Conservation (phyloP, 2,329 filamentous ascomycete genomes). For the Geoglossum cookeanum region DNA sequence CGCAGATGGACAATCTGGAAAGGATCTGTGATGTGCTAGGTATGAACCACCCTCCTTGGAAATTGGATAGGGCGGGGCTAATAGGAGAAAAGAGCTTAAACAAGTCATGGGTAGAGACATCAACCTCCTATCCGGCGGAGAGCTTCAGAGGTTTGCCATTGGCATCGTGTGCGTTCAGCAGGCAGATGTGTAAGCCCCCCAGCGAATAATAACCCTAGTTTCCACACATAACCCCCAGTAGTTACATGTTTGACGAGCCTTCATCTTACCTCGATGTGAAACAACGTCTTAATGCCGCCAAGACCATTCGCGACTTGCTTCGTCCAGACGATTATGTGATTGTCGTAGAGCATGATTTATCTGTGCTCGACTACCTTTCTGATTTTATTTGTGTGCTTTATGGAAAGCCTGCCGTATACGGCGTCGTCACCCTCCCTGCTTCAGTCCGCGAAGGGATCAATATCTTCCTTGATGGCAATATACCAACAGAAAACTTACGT, state of each 20-base stretch:
- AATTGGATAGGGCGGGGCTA: not conserved
- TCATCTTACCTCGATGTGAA: constrained; percentile 99
- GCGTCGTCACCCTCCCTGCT: constrained; percentile 87
- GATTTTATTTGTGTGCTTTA: constrained; percentile 98
- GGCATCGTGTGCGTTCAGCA: constrained; percentile 89
- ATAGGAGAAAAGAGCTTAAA: constrained; percentile 41
- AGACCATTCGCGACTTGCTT: constrained; percentile 80
- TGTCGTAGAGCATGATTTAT: constrained; percentile 97
- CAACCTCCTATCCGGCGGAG: constrained; percentile 79
- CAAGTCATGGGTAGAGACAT: constrained; percentile 89
- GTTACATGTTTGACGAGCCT: constrained; percentile 98
- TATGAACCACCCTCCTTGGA: constrained; percentile 14
- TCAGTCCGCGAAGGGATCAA: constrained; percentile 99
- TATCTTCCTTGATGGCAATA: constrained; percentile 95
- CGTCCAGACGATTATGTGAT: constrained; percentile 89
- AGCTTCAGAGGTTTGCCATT: constrained; percentile 94
- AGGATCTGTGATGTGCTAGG: constrained; percentile 64
- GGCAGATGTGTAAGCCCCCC: constrained; percentile 53
- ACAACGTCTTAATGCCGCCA: constrained; percentile 83
- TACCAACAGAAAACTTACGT: constrained; percentile 92
- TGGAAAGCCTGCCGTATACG: constrained; percentile 85
- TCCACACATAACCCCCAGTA: constrained; percentile 13
- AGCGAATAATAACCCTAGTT: not conserved
- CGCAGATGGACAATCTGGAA: constrained; percentile 60
- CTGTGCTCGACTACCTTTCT: constrained; percentile 92